Evolutionary conservation across 2,329 filamentous ascomycete genomes (phyloP).

Genomic region (Hypomyces perniciosus): DNA sequence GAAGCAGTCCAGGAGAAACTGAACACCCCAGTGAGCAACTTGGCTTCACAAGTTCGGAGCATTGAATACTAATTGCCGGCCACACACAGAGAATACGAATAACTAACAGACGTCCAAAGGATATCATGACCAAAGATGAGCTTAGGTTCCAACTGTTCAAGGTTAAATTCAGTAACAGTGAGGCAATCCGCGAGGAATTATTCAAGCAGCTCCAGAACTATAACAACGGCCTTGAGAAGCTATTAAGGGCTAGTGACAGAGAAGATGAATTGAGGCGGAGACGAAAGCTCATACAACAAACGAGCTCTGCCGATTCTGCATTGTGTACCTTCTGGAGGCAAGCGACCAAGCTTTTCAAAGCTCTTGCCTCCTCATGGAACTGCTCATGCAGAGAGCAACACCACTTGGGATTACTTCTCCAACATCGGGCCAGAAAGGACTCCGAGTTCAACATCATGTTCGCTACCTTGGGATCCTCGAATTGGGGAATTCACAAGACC

Average conservation of each 20-base stretch:
- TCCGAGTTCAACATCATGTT: slow-evolving; percentile 18
- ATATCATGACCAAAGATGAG: slow-evolving; percentile 8
- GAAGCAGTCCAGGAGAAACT: slow-evolving; percentile 12
- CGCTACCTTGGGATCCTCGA: neutral
- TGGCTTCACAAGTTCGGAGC: neutral
- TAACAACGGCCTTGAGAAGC: slow-evolving; percentile 18
- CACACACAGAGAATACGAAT: neutral
- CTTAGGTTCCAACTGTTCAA: slow-evolving; percentile 14
- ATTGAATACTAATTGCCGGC: neutral
- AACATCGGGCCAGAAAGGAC: slow-evolving; percentile 17
- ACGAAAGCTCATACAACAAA: slow-evolving; percentile 1
- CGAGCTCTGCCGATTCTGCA: slow-evolving; percentile 8
- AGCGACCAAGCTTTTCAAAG: slow-evolving; percentile 19
- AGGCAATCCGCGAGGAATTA: slow-evolving; percentile 15
- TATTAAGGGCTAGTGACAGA: slow-evolving; percentile 17
- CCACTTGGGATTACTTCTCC: slow-evolving; percentile 18
- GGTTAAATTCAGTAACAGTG: slow-evolving; percentile 20
- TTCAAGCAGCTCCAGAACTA: slow-evolving; percentile 19
- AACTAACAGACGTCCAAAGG: neutral
- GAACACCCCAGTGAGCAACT: slow-evolving; percentile 9
- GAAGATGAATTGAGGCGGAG: slow-evolving; percentile 8
- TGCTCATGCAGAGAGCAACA: slow-evolving; percentile 19
- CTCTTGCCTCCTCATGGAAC: slow-evolving; percentile 18
- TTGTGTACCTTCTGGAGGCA: slow-evolving; percentile 23
- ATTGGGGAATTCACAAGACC: slow-evolving; percentile 6